Conservation (phyloP, 1,284 basidiomycete genomes). For the Naganishia albida region DNA sequence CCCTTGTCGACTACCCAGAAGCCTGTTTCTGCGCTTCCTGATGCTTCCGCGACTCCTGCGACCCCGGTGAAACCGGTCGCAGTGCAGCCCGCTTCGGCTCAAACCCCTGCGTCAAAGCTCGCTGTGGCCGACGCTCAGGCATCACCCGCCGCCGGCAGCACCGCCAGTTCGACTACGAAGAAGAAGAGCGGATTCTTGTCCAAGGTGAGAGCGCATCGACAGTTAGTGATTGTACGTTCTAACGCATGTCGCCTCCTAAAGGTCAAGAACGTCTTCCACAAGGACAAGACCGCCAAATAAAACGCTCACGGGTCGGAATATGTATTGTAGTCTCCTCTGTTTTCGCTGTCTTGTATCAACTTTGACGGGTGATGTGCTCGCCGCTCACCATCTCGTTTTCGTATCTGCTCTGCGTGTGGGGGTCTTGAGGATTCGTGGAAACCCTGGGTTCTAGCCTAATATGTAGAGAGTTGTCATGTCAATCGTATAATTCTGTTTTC, state of each 20-base stretch:
- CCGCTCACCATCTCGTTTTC: not conserved
- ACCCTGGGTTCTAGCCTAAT: not conserved
- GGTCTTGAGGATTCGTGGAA: not conserved
- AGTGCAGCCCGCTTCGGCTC: slow-evolving; percentile 8
- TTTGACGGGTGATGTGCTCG: not conserved
- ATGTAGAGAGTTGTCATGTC: not conserved
- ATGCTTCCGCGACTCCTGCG: slow-evolving; percentile 20
- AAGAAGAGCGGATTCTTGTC: slow-evolving; percentile 45
- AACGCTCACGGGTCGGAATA: not conserved
- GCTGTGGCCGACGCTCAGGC: not conserved
- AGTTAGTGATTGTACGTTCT: not conserved
- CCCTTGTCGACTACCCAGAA: slow-evolving; percentile 24
- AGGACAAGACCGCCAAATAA: slow-evolving; percentile 28
- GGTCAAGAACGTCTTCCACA: slow-evolving; percentile 34
- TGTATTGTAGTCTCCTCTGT: not conserved
- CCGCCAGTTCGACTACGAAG: slow-evolving; percentile 38
- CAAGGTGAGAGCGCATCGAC: slow-evolving; percentile 39
- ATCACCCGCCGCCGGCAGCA: slow-evolving; percentile 30
- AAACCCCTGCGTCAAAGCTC: slow-evolving; percentile 13
- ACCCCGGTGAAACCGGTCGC: slow-evolving; percentile 16
- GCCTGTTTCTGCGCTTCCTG: slow-evolving; percentile 17
- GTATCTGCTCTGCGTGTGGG: not conserved
- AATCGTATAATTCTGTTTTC: not conserved
- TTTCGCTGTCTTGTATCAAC: not conserved
- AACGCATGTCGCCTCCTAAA: not conserved